These are phyloP conservation scores for Erythrophleum ivorense DNA, from an alignment of 331 rosid genomes.

Conservation along the genomic window DNA sequence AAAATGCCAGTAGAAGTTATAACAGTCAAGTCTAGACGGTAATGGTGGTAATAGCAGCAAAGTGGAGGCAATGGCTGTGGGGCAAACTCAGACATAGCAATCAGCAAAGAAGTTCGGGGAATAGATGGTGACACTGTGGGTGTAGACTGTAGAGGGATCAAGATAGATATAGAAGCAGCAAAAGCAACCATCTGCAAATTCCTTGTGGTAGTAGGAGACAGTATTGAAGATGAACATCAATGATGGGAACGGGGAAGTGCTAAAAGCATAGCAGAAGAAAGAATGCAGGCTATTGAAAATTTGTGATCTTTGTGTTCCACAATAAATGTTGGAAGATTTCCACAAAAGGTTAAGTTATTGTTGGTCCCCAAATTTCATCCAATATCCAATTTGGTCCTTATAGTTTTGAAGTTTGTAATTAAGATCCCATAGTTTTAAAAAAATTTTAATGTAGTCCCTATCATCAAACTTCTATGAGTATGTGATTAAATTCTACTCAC, in stretches of 20 bases:
- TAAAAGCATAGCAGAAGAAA: not conserved
- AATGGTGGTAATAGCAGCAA: not conserved
- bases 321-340: conserved; percentile 4
- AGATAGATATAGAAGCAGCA: not conserved
- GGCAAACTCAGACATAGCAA: not conserved
- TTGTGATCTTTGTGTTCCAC: not conserved
- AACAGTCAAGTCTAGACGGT: too few species aligned
- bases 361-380: not conserved
- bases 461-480: too few species aligned
- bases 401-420: not conserved
- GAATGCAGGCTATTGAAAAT: not conserved
- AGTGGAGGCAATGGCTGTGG: not conserved
- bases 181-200: not conserved
- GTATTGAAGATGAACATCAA: not conserved
- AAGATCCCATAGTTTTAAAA: not conserved
- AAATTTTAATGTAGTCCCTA: not conserved
- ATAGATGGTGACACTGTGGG: not conserved
- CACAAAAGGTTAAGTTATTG: not conserved
- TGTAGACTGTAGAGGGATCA: not conserved
- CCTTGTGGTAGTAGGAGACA: not conserved
- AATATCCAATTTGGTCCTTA: not conserved
- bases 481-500: too few species aligned
- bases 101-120: not conserved
- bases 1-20: not conserved
- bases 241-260: not conserved